These are phyloP conservation scores for Ceratobasidium sp. DNA, from an alignment of 1,284 basidiomycete genomes.

Conservation along the genomic window DNA sequence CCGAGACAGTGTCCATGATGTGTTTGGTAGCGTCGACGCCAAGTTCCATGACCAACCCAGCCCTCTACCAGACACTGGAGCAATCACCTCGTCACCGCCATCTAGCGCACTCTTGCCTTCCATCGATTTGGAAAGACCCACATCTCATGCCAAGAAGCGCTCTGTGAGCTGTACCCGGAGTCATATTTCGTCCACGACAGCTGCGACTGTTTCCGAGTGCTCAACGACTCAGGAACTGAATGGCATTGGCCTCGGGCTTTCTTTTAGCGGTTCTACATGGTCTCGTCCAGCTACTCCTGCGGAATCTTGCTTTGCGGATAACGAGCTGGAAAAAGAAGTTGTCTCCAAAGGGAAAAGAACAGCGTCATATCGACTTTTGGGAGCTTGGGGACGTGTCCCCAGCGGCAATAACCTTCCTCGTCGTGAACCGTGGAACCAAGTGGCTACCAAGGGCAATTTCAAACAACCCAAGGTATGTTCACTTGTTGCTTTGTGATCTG, in stretches of 20 bases:
- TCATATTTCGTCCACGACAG: slow-evolving; percentile 36
- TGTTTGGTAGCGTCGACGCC: slow-evolving; percentile 15
- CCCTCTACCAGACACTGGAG: slow-evolving; percentile 6
- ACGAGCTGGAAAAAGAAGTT: neutral
- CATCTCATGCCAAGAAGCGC: neutral
- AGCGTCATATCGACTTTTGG: neutral
- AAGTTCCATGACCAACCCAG: slow-evolving; percentile 6
- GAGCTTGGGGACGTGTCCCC: neutral
- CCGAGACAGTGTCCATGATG: slow-evolving; percentile 31
- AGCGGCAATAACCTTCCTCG: neutral
- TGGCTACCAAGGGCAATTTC: neutral
- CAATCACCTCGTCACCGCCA: slow-evolving; percentile 1
- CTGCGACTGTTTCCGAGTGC: slow-evolving; percentile 36
- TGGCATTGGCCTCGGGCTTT: slow-evolving; percentile 25
- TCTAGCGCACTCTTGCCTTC: neutral
- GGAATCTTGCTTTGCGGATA: slow-evolving; percentile 23
- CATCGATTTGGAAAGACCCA: neutral
- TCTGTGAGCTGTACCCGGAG: slow-evolving; percentile 35
- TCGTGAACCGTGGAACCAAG: neutral
- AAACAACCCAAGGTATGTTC: slow-evolving; percentile 32
- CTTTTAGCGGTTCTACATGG: slow-evolving; percentile 19
- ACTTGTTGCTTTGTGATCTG: neutral
- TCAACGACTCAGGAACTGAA: slow-evolving; percentile 28
- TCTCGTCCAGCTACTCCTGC: slow-evolving; percentile 28
- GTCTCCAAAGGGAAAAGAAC: slow-evolving; percentile 6